phyloP scores from a whole-genome alignment of 108 stramenopile species.

The Nannochloropsis salina region DNA sequence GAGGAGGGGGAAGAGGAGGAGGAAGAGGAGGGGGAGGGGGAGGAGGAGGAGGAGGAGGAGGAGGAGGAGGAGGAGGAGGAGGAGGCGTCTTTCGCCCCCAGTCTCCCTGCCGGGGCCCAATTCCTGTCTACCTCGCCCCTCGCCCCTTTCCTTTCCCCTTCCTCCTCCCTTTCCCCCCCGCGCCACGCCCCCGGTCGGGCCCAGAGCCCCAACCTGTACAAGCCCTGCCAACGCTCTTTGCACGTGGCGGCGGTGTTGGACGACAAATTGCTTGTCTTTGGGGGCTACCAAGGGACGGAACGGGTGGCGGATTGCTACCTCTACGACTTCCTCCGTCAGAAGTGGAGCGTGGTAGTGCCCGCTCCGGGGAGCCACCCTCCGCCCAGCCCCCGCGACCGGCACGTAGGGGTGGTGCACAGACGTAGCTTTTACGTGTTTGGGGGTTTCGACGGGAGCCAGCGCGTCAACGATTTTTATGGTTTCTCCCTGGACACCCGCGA shows the following conservation, averaged over 20 bases:
- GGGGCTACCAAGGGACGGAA: conserved; percentile 62
- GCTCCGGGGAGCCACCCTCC: conserved; percentile 26
- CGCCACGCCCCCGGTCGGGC: background rate
- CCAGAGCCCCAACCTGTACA: background rate
- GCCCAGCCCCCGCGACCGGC: conserved; percentile 39
- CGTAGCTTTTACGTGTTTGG: conserved; percentile 74
- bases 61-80: background rate
- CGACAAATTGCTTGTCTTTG: conserved; percentile 75
- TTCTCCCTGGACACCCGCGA: conserved; percentile 70
- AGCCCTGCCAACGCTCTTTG: conserved; percentile 40
- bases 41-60: background rate
- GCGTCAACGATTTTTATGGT: conserved; percentile 78
- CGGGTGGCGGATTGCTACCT: conserved; percentile 80
- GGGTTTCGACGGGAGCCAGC: conserved; percentile 62
- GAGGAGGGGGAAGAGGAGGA: background rate
- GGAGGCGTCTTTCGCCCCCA: too few relatives aligned
- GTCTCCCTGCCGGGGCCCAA: too few relatives aligned
- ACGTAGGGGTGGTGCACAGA: conserved; percentile 39
- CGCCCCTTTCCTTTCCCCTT: background rate
- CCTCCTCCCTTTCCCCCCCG: background rate
- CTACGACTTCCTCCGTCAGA: conserved; percentile 65
- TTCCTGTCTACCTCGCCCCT: background rate
- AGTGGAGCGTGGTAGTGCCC: conserved; percentile 32
- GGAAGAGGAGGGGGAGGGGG: background rate
- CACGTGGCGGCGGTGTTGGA: conserved; percentile 43